Evolutionary conservation across 495 filamentous ascomycete species (phyloP), one percentile per base, ranked within the genome.

Genomic region (Penicillium goetzii): DNA sequence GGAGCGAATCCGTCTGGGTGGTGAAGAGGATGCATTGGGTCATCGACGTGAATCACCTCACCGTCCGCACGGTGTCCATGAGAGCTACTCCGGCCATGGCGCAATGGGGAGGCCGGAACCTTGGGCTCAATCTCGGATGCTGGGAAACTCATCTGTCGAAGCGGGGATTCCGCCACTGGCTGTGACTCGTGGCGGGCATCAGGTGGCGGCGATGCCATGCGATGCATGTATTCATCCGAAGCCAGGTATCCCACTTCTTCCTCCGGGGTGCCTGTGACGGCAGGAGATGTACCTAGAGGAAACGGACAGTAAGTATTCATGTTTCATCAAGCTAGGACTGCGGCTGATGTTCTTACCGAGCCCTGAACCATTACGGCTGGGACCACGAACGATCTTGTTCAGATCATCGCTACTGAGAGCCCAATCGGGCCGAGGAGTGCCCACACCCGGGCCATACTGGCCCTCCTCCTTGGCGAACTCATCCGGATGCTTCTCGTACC

Each of bases 381-480:
- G 90, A 50, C 92, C 83, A 50, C 86, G 81, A 54, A 98, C 93
- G 65, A 97, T 88, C 79, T 92, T 92, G 76, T 96, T 96, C 68
- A 99, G 79, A 68, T 97, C 91, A 47, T 92, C 91, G 63, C 90
- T 93, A 74, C 91, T 96, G 85, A 97, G 81, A 62, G 92, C 92
- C 81, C 89, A 95, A 77, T 94, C 89, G 50, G 88, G 86, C 60
- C 88, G 82, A 26, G 85, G 86, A 26, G 89, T 88, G 51, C 86
- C 81, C 59, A 88, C 81, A 43, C 80, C 84, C 15, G 86, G 83
- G 6, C 85, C 85, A 66, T 89, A 89, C 67, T 88, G 85, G 12
- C 87, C 86, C 57, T 92, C 90, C 78, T 95, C 92, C 73, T 87
- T 87, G 23, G 84, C 81, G 25, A 88, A 80, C 57, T 86, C 85